Evolutionary conservation across 208 protist genomes (phyloP).

Genomic region (Leishmania braziliensis): DNA sequence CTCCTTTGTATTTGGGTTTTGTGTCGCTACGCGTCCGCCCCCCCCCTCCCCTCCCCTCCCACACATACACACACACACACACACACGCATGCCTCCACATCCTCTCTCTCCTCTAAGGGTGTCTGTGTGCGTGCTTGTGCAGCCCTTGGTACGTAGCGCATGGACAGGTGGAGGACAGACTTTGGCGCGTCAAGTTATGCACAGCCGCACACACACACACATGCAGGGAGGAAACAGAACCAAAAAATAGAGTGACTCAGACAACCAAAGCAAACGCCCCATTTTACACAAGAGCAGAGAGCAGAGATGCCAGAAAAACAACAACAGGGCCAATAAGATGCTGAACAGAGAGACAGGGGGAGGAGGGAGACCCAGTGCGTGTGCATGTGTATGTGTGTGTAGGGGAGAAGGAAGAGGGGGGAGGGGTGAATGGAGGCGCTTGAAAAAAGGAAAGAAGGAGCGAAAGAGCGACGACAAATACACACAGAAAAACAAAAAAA

Average conservation of each 20-base stretch:
- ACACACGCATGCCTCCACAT: neutral
- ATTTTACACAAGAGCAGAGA: neutral
- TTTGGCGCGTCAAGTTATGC: neutral
- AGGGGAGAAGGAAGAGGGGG: neutral
- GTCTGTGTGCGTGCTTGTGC: neutral
- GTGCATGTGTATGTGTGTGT: neutral
- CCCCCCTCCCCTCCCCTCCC: neutral
- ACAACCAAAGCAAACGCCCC: neutral
- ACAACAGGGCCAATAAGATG: neutral
- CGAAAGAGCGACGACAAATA: neutral
- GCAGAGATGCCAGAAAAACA: neutral
- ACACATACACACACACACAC: neutral
- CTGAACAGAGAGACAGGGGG: neutral
- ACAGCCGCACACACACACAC: slow-evolving; percentile 7
- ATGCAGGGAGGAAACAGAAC: neutral
- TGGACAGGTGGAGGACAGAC: neutral
- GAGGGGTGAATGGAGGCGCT: neutral
- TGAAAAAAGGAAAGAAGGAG: neutral
- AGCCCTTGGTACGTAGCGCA: neutral
- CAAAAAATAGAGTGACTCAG: neutral
- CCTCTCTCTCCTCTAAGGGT: neutral
- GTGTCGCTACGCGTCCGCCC: neutral
- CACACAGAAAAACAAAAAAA: slow-evolving; percentile 8
- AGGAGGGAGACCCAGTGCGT: neutral
- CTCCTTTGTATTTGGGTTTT: neutral